Evolutionary conservation across 257 asterid genomes (phyloP), one percentile per base, ranked within the genome.

Genomic region (Primulina eburnea): DNA sequence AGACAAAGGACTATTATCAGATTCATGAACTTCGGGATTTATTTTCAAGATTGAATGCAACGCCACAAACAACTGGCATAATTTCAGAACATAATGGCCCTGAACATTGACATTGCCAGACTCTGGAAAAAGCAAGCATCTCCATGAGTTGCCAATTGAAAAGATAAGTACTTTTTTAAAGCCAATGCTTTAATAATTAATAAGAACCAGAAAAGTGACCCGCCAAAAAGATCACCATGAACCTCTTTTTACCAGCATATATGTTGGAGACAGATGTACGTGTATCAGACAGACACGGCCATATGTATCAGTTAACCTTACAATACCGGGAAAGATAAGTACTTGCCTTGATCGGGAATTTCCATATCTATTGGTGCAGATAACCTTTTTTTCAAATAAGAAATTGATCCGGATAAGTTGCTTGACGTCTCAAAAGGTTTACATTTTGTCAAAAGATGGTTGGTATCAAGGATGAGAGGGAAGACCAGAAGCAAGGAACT

Each of bases 401-500:
- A 80, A 73, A 83, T 80, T 65, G 89, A 81, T n/a, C 88, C 82
- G 17, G 86, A 75, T 64, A 92, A 64, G 75, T 78, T 86, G 62
- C 82, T 80, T 71, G 74, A 76, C 74, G 86, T 86, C 68, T 79
- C 79, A 74, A 74, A 81, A 64, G 85, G 79, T 60, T 82, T 88
- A 55, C 87, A 71, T 75, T 84, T 88, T 82, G 83, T 84, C 93
- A 90, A 85, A 53, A 93, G 90, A 80, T 88, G 88, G 82, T 75
- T 86, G 78, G 86, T 75, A 60, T 93, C 98, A 63, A 88, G 79
- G 74, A 85, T 76, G 71, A 69, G 75, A 9, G 96, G 92, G 67
- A 90, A 87, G 69, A 81, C 78, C 68, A 33, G 62, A 71, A 63
- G 73, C 85, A 90, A 67, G 70, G 95, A 84, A 80, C 76, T 64